A percentile compares a stretch with the other conserved stretches of the same genome.
phyloP scores from a whole-genome alignment of 306 rosid genomes.

The Dalbergia cochinchinensis region DNA sequence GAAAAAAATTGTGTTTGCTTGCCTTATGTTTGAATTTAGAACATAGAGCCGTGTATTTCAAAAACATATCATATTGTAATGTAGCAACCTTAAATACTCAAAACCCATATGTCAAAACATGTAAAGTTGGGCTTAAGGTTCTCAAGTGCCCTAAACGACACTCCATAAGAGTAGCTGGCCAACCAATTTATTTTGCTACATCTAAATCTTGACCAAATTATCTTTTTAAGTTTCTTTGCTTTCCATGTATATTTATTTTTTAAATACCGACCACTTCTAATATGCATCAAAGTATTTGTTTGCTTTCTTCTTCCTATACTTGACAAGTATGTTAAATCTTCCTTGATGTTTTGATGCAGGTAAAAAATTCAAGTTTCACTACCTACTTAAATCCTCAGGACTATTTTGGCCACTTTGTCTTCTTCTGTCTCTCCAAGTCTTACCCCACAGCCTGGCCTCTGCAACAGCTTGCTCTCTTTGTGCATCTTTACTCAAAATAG shows the following conservation, averaged over 20 bases:
- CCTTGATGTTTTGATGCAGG: constrained; percentile 12
- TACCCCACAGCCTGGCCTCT: constrained; percentile 62
- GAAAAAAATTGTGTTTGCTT: not conserved
- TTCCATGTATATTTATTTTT: constrained; percentile 6
- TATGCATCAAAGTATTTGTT: constrained; percentile 25
- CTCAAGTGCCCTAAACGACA: constrained; percentile 35
- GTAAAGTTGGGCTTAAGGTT: constrained; percentile 23
- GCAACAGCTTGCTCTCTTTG: constrained; percentile 57
- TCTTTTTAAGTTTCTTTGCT: constrained; percentile 16
- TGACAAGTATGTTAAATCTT: constrained; percentile 20
- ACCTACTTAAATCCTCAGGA: constrained; percentile 35
- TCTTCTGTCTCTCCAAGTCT: constrained; percentile 53
- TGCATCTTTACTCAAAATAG: constrained; percentile 23
- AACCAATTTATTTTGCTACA: constrained; percentile 40
- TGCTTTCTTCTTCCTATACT: not conserved
- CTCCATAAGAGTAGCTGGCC: constrained; percentile 14
- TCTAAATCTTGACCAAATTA: not conserved
- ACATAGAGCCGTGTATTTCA: too few relatives aligned
- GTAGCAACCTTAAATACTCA: constrained; percentile 19
- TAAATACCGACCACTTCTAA: constrained; percentile 21
- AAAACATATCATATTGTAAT: not conserved
- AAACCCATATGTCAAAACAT: constrained; percentile 29
- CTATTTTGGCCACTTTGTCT: constrained; percentile 39
- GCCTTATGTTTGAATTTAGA: not conserved
- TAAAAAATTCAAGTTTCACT: not conserved